Conservation (phyloP, 2,329 filamentous ascomycete species). For the Microthyrium microscopicum region DNA sequence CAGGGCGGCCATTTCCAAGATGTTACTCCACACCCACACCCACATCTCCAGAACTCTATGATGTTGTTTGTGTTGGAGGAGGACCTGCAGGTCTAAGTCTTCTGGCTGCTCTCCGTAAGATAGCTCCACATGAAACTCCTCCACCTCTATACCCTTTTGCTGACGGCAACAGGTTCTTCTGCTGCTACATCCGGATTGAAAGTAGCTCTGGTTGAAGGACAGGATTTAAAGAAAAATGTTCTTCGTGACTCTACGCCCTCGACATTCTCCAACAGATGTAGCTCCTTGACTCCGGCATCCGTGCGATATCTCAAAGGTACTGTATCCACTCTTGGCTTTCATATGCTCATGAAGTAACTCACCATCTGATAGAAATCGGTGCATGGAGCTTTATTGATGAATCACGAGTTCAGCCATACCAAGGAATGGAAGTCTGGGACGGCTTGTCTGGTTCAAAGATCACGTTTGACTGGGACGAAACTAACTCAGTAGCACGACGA, state of each 20-base stretch:
- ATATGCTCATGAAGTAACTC: neutral
- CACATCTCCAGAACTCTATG: slow-evolving; percentile 78
- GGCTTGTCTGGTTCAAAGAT: slow-evolving; percentile 76
- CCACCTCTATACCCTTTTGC: slow-evolving; percentile 2
- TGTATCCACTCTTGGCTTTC: slow-evolving; percentile 1
- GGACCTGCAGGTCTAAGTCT: slow-evolving; percentile 73
- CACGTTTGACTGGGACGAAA: slow-evolving; percentile 60
- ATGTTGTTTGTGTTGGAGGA: slow-evolving; percentile 82
- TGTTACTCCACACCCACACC: too few relatives aligned
- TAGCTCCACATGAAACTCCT: neutral
- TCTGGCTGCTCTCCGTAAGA: slow-evolving; percentile 22
- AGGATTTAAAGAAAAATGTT: slow-evolving; percentile 57
- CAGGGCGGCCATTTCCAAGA: too few relatives aligned
- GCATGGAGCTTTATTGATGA: slow-evolving; percentile 65
- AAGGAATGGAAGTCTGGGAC: slow-evolving; percentile 98
- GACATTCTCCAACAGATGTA: slow-evolving; percentile 84
- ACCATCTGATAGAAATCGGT: slow-evolving; percentile 41
- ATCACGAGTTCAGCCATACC: slow-evolving; percentile 66
- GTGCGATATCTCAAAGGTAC: slow-evolving; percentile 58
- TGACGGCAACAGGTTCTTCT: slow-evolving; percentile 45
- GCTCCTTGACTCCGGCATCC: slow-evolving; percentile 79
- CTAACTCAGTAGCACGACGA: slow-evolving; percentile 27
- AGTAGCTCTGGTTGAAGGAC: slow-evolving; percentile 78
- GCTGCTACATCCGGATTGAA: slow-evolving; percentile 59
- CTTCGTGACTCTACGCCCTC: slow-evolving; percentile 49